These are phyloP conservation scores for Rhizophagus sp. DNA, from an alignment of 192 early-diverging fungal genomes.

Conservation along the genomic window DNA sequence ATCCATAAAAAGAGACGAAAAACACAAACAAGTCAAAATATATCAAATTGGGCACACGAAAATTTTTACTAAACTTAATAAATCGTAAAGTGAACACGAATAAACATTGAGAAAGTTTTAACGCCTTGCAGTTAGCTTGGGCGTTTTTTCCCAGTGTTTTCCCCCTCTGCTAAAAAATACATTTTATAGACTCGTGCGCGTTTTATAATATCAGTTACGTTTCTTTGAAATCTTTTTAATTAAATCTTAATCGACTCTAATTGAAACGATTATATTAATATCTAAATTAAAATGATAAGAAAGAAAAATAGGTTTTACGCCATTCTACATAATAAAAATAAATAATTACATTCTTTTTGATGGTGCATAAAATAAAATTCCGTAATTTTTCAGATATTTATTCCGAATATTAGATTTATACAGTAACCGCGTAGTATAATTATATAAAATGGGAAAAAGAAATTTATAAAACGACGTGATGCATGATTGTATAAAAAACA, in stretches of 20 bases:
- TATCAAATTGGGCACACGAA: not conserved
- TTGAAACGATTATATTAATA: not conserved
- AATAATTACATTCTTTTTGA: not conserved
- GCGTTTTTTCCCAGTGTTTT: not conserved
- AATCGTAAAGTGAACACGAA: not conserved
- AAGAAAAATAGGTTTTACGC: not conserved
- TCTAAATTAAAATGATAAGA: not conserved
- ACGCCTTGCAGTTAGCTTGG: not conserved
- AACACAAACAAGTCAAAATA: not conserved
- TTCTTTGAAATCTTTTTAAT: not conserved
- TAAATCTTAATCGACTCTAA: not conserved
- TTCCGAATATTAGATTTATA: not conserved
- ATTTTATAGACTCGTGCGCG: not conserved
- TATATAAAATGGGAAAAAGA: not conserved
- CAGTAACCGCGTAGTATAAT: not conserved
- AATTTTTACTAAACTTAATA: not conserved
- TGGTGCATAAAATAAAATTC: not conserved
- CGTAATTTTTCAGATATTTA: not conserved
- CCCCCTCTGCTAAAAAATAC: not conserved
- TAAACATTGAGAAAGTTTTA: not conserved
- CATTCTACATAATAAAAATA: not conserved
- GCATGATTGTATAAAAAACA: not conserved
- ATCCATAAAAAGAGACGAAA: not conserved
- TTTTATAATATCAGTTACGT: not conserved
- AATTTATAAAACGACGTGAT: not conserved